A percentile compares a stretch with the other conserved stretches of the same genome.
These are phyloP conservation scores for Acanthamoeba sp. DNA, from an alignment of 208 protist genomes.

Conservation along the genomic window DNA sequence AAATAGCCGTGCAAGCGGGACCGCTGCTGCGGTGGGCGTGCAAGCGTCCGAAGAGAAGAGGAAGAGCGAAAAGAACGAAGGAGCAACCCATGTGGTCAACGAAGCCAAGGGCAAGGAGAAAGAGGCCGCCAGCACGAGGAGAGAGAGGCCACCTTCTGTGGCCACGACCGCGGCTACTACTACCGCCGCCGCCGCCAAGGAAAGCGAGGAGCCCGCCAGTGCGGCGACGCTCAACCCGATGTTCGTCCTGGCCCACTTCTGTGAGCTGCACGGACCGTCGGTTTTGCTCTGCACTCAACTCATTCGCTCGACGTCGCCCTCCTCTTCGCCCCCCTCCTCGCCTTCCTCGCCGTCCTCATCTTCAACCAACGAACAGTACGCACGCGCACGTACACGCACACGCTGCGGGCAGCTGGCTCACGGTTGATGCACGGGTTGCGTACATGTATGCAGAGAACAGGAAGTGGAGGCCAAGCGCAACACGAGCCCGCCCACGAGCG, in stretches of 20 bases:
- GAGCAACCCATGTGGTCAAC: too few species aligned
- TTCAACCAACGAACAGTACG: neutral
- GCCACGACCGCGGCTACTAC: too few species aligned
- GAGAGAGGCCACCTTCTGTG: too few species aligned
- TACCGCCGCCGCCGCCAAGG: neutral
- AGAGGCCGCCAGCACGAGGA: too few species aligned
- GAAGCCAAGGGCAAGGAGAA: too few species aligned
- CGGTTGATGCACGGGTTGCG: too few species aligned
- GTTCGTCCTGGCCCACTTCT: conserved; percentile 67
- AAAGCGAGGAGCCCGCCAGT: neutral
- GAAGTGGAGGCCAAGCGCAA: neutral
- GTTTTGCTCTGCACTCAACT: conserved; percentile 60
- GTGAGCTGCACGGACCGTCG: conserved; percentile 58
- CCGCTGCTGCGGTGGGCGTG: too few species aligned
- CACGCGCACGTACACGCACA: neutral
- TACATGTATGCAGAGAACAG: neutral
- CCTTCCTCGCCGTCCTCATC: neutral
- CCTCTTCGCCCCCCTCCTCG: neutral
- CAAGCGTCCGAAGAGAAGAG: too few species aligned
- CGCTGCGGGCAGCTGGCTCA: too few species aligned
- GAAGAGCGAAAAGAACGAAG: too few species aligned
- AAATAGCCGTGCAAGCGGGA: too few species aligned
- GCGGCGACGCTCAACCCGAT: conserved; percentile 45
- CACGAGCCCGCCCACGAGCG: neutral
- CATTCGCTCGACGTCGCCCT: conserved; percentile 9